A percentile compares a stretch with the other conserved stretches of the same genome.
Conservation (phyloP, 176 grass and related monocot genomes). For the Carex parvula region DNA sequence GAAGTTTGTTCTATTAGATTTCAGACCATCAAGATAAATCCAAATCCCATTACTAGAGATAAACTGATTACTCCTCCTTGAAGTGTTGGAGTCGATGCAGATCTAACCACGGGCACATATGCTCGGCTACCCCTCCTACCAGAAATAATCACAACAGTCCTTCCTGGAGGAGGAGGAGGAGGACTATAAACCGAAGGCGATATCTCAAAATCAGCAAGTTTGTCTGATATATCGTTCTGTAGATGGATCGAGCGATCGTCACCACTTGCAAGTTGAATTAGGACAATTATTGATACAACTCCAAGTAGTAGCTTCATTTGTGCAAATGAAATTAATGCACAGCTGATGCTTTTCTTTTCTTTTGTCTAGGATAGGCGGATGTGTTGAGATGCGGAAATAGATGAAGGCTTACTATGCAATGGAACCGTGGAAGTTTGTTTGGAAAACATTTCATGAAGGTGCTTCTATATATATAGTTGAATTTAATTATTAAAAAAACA, state of each 20-base stretch:
- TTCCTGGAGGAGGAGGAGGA: neutral
- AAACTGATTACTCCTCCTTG: too few relatives aligned
- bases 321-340: neutral
- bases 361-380: too few relatives aligned
- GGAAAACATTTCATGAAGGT: too few relatives aligned
- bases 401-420: too few relatives aligned
- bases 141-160: neutral
- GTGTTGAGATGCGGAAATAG: too few relatives aligned
- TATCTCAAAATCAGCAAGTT: neutral
- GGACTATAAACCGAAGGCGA: neutral
- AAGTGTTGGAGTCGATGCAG: neutral
- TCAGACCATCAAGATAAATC: too few relatives aligned
- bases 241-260: neutral
- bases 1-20: too few relatives aligned
- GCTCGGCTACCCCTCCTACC: neutral
- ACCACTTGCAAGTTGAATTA: neutral
- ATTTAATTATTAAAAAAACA: too few relatives aligned
- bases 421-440: too few relatives aligned
- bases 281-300: neutral
- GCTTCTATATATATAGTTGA: too few relatives aligned
- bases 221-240: neutral
- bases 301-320: constrained; percentile 6
- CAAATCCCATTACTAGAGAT: too few relatives aligned
- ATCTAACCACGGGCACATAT: neutral
- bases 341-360: too few relatives aligned